A percentile compares a stretch with the other conserved stretches of the same genome.
These are phyloP conservation scores for Penicillium digitatum DNA, from an alignment of 2,329 filamentous ascomycete species.

Conservation along the genomic window DNA sequence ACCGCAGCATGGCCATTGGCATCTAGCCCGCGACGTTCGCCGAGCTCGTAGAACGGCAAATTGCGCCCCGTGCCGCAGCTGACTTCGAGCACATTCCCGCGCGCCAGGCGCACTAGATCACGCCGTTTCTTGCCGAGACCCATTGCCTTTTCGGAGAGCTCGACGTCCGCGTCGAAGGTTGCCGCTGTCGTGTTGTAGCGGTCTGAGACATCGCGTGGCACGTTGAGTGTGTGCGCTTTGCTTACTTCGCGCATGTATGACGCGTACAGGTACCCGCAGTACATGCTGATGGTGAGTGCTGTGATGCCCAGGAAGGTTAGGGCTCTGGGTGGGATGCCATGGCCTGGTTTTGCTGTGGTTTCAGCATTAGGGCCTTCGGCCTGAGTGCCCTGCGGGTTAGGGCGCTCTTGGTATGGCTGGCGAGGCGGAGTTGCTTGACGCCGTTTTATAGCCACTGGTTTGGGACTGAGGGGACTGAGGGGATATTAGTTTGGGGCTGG, in stretches of 20 bases:
- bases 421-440: neutral
- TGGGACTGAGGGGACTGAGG: slow-evolving; percentile 5
- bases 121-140: slow-evolving; percentile 40
- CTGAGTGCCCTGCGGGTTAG: neutral
- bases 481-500: slow-evolving; percentile 5
- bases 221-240: slow-evolving; percentile 29
- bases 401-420: neutral
- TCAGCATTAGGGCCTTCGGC: slow-evolving; percentile 5
- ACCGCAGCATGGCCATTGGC: slow-evolving; percentile 29
- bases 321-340: slow-evolving; percentile 30
- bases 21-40: slow-evolving; percentile 32
- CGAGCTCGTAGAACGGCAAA: slow-evolving; percentile 44
- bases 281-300: slow-evolving; percentile 41
- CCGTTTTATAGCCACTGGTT: neutral
- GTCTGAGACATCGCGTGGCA: slow-evolving; percentile 45
- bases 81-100: slow-evolving; percentile 49
- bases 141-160: slow-evolving; percentile 43
- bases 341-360: slow-evolving; percentile 4
- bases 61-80: slow-evolving; percentile 51
- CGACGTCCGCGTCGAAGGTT: slow-evolving; percentile 46
- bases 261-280: slow-evolving; percentile 44
- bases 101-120: slow-evolving; percentile 41
- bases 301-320: slow-evolving; percentile 40
- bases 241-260: slow-evolving; percentile 40
- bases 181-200: slow-evolving; percentile 45